phyloP scores from a whole-genome alignment of 2,329 filamentous ascomycete species.

The Ophiostoma novo-ulmi region DNA sequence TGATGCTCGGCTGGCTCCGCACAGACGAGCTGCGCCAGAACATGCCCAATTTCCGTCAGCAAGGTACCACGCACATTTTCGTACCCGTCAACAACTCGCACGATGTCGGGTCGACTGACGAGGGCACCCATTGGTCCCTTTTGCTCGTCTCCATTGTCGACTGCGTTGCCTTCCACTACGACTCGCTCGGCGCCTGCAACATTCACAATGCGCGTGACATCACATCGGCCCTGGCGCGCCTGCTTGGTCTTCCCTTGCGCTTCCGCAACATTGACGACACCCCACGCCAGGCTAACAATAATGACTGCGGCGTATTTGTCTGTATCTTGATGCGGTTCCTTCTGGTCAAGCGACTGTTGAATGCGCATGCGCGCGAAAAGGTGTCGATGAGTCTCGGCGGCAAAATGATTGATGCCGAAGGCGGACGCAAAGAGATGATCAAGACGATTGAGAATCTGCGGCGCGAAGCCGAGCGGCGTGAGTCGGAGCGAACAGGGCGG shows the following conservation, averaged over 20 bases:
- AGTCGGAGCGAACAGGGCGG: slow-evolving; percentile 32
- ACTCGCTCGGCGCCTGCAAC: slow-evolving; percentile 75
- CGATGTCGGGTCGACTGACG: slow-evolving; percentile 72
- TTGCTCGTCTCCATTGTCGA: slow-evolving; percentile 86
- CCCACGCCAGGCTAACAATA: slow-evolving; percentile 86
- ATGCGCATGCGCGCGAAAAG: slow-evolving; percentile 74
- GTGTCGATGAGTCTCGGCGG: slow-evolving; percentile 91
- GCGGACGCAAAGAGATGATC: slow-evolving; percentile 84
- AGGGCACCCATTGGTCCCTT: slow-evolving; percentile 90
- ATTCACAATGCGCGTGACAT: slow-evolving; percentile 65
- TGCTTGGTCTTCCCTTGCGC: slow-evolving; percentile 62
- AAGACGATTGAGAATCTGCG: slow-evolving; percentile 80
- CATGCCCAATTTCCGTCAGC: slow-evolving; percentile 65
- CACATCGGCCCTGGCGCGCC: slow-evolving; percentile 60
- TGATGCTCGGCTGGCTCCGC: slow-evolving; percentile 56
- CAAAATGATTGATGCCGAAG: slow-evolving; percentile 73
- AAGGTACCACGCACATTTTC: slow-evolving; percentile 81
- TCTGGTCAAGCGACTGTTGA: slow-evolving; percentile 76
- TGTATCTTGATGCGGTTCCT: slow-evolving; percentile 92
- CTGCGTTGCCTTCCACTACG: slow-evolving; percentile 92
- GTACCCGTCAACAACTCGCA: slow-evolving; percentile 88
- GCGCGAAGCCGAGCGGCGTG: slow-evolving; percentile 76
- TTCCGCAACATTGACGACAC: slow-evolving; percentile 81
- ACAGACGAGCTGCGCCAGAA: slow-evolving; percentile 29
- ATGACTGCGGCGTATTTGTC: slow-evolving; percentile 93